phyloP scores from a whole-genome alignment of 108 stramenopile genomes.

The Cylindrotheca fusiformis region DNA sequence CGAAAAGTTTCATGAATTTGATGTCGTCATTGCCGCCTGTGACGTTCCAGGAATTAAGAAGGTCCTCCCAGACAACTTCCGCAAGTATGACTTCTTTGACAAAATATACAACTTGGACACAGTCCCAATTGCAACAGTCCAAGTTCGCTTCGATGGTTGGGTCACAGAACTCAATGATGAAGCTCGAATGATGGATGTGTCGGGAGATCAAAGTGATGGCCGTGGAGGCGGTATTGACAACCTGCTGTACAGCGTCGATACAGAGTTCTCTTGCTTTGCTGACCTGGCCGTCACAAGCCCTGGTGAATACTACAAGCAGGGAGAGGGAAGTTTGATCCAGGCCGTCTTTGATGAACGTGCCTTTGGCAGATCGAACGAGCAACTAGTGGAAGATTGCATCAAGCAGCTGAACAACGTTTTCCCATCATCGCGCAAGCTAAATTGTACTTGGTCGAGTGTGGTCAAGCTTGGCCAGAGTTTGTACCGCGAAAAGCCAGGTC shows the following conservation, averaged over 20 bases:
- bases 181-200: conserved; percentile 81
- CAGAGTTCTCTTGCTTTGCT: conserved; percentile 97
- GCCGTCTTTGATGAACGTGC: conserved; percentile 91
- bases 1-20: conserved; percentile 74
- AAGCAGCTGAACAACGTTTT: conserved; percentile 82
- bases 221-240: conserved; percentile 92
- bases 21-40: conserved; percentile 84
- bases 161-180: conserved; percentile 93
- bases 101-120: conserved; percentile 95
- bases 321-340: conserved; percentile 89
- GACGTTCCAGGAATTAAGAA: conserved; percentile 97
- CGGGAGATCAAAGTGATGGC: conserved; percentile 88
- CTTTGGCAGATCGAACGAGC: conserved; percentile 69
- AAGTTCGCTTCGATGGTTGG: conserved; percentile 96
- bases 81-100: conserved; percentile 90
- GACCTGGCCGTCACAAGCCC: conserved; percentile 94
- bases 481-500: conserved; percentile 93
- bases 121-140: conserved; percentile 96
- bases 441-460: conserved; percentile 94
- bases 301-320: conserved; percentile 91
- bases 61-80: conserved; percentile 88
- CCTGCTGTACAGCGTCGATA: conserved; percentile 93
- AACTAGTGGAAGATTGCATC: conserved; percentile 85
- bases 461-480: conserved; percentile 92
- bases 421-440: conserved; percentile 88